These are phyloP conservation scores for Talaromyces thailandensis DNA, from an alignment of 495 filamentous ascomycete genomes.

Conservation along the genomic window DNA sequence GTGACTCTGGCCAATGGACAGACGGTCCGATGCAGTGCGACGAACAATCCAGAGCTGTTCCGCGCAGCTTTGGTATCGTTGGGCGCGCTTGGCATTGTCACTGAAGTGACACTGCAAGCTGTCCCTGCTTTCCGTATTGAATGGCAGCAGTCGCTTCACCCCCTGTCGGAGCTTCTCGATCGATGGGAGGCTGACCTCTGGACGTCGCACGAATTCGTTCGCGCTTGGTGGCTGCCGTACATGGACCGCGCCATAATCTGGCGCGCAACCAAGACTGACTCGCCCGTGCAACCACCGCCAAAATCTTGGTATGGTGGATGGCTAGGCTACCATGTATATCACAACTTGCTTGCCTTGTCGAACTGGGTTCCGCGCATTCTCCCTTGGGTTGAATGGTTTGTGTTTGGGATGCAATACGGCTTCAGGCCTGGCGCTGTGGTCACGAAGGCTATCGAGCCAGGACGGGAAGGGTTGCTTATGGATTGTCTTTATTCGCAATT, in stretches of 20 bases:
- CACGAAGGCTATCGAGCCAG: conserved; percentile 68
- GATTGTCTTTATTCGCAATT: conserved; percentile 95
- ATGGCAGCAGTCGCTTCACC: conserved; percentile 74
- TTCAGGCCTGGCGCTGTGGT: conserved; percentile 56
- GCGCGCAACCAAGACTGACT: conserved; percentile 66
- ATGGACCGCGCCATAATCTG: conserved; percentile 77
- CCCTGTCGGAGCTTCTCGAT: conserved; percentile 54
- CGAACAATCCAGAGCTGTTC: conserved; percentile 69
- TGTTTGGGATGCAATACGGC: conserved; percentile 93
- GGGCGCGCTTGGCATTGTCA: conserved; percentile 83
- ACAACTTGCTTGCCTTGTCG: conserved; percentile 71
- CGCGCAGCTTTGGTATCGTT: conserved; percentile 80
- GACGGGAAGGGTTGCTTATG: conserved; percentile 75
- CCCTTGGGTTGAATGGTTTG: conserved; percentile 84
- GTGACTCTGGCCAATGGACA: conserved; percentile 80
- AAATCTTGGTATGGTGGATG: conserved; percentile 68
- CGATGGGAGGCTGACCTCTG: conserved; percentile 71
- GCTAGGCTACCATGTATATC: conserved; percentile 81
- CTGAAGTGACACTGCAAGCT: conserved; percentile 77
- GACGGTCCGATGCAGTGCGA: conserved; percentile 60
- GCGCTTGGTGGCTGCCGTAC: conserved; percentile 98
- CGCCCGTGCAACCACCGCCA: conserved; percentile 36
- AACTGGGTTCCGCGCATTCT: conserved; percentile 72
- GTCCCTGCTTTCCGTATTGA: conserved; percentile 67
- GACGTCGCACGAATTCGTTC: conserved; percentile 77